Base-by-base conservation (phyloP, 768 basidiomycete species). In the Suillus ampliporus region DNA sequence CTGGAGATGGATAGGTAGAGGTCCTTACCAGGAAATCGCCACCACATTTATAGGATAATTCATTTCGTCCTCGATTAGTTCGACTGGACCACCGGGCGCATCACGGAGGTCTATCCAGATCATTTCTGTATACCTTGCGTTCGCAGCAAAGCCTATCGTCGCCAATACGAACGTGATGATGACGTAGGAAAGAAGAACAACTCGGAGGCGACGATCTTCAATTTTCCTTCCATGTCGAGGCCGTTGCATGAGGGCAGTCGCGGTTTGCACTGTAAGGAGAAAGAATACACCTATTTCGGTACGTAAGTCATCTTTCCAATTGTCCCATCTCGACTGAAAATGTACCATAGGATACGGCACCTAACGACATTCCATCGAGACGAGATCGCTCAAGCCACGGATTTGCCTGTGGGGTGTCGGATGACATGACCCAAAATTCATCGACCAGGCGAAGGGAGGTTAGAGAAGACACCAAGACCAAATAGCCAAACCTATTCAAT, bases 21-120 rank as follows among this genome's bases (percentile, higher is more conserved):
- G 23, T 6, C 63, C 46, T 26, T 47, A 65, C 28, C 43, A 50
- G 35, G 61, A 57, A 53, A 48, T 28, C 7, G 40, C 53, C 58
- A 70, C 7, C 4, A 57, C 21, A 43, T 67, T 65, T 23, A 72
- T 46, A 26, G 41, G 40, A 34, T 34, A 41, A 35, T 44, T 9
- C 46, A 65, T 65, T 51, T 56, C 59, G 4, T 41, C 31, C 4
- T 35, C 57, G 6, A 59, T 64, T 41, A 62, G 68, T 3, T 37
- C 63, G 58, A 37, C 35, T 69, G 59, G 47, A 23, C 47, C 47
- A 48, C 47, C 47, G 26, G 23, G 47, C 47, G 47, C 14, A 17
- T 17, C 23, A 34, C 72, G 71, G 34, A 68, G 31, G 51, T 71
- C 72, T 31, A 72, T 69, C 51, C 38, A 73, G 7, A 69, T 63